Base-by-base conservation (phyloP, 768 basidiomycete species). In the Xerocomellus amylosporus region DNA sequence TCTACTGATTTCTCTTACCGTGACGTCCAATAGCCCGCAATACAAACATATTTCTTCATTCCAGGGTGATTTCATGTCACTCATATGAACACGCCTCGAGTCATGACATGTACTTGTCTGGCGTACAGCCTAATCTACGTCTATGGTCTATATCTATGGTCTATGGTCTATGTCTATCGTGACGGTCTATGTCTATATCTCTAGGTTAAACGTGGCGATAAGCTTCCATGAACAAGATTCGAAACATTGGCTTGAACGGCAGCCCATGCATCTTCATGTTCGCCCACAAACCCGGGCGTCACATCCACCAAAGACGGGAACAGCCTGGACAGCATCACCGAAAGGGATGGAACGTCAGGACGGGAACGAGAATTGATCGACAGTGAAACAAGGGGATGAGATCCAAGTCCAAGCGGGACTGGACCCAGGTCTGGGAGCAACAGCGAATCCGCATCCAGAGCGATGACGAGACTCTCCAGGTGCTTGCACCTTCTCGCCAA, bases 281-380 rank as follows among this genome's bases (percentile, higher is more conserved):
- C 70, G 24, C 60, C 54, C 5, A 59, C 64, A 53, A 71, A 58
- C 6, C 62, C 71, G 8, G 75, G 73, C 12, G 73, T 73, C 14
- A 78, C 59, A 22, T 69, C 60, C 41, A 47, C 36, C 49, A 81
- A 57, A 9, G 59, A 69, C 19, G 79, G 77, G 44, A 81, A 80
- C n/a, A 77, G 45, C 17, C 49, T 54, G 17, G 64, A 63, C 14
- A 80, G 66, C 49, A 67, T 64, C 1, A 38, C 53, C 8, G 72
- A 73, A 42, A 74, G 42, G 34, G 54, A 50, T 0, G 56, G 10
- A 24, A 66, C 57, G 44, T 77, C 61, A 12, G 72, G 64, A 20
- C 63, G 59, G 4, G 64, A 64, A 31, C 67, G 61, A 31, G 69
- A 71, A 22, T 69, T 67, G 49, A 80, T 62, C 14, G 71, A 73